Evolutionary conservation across 805 yeast genomes (phyloP).

Genomic region (Saccharomyces paradoxus): DNA sequence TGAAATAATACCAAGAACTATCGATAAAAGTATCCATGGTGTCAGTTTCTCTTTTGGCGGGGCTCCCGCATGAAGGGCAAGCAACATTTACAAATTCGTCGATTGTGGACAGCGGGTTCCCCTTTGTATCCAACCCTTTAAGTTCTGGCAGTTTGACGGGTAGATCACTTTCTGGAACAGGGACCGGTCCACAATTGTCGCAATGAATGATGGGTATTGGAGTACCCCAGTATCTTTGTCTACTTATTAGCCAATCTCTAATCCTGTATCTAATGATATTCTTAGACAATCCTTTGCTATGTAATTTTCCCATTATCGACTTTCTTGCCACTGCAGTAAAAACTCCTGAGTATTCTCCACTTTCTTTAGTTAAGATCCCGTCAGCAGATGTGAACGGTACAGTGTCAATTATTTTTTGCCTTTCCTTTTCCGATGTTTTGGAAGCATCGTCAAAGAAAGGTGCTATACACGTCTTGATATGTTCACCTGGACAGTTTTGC

Average conservation of each 20-base stretch:
- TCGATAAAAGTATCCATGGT: constrained; percentile 99
- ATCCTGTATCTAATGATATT: constrained; percentile 49
- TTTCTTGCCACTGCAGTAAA: constrained; percentile 43
- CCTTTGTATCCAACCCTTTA: constrained; percentile 40
- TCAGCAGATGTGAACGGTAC: constrained; percentile 34
- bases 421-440: background rate
- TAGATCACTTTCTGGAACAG: constrained; percentile 80
- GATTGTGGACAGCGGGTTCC: constrained; percentile 61
- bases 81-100: constrained; percentile 60
- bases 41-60: constrained; percentile 85
- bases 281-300: constrained; percentile 35
- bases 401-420: constrained; percentile 4
- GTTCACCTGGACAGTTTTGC: constrained; percentile 42
- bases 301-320: constrained; percentile 38
- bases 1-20: constrained; percentile 91
- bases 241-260: constrained; percentile 89
- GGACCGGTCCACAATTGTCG: constrained; percentile 74
- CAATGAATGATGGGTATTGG: constrained; percentile 96
- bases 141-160: constrained; percentile 75
- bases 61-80: constrained; percentile 73
- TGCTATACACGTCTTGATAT: constrained; percentile 40
- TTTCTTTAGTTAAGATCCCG: constrained; percentile 42
- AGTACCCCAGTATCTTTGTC: constrained; percentile 98
- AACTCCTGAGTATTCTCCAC: constrained; percentile 47
- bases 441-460: constrained; percentile 21